Percentiles rank a stretch among this genome's conserved stretches.
Evolutionary conservation across 2,329 filamentous ascomycete species (phyloP).

Genomic region (Fusarium azukiicola): DNA sequence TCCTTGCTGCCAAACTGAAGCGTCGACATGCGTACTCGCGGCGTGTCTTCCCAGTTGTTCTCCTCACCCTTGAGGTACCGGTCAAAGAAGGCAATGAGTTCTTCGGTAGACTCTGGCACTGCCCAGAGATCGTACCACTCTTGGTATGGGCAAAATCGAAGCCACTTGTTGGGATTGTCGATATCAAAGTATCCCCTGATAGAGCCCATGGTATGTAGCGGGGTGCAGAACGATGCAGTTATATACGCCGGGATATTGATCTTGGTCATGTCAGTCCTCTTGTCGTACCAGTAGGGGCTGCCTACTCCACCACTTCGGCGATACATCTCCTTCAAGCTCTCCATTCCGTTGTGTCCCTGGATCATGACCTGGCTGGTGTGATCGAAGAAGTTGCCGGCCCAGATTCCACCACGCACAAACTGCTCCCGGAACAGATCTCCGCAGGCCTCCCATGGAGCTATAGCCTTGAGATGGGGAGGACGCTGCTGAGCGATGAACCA

Average conservation of each 20-base stretch:
- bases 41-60: slow-evolving; percentile 18
- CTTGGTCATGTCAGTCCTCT: not conserved
- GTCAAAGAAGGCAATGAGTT: slow-evolving; percentile 19
- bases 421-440: not conserved
- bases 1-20: slow-evolving; percentile 12
- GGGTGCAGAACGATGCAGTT: not conserved
- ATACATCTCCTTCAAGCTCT: not conserved
- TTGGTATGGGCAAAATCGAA: slow-evolving; percentile 3
- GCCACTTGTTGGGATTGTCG: not conserved
- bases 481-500: not conserved
- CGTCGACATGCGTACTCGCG: slow-evolving; percentile 12
- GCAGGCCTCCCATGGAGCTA: not conserved
- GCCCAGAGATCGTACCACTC: slow-evolving; percentile 33
- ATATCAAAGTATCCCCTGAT: not conserved
- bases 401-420: not conserved
- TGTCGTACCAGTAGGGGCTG: not conserved
- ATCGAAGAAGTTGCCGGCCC: not conserved
- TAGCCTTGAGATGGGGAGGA: not conserved
- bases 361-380: not conserved
- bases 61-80: slow-evolving; percentile 16
- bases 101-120: not conserved
- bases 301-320: not conserved
- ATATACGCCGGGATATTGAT: not conserved
- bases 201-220: not conserved
- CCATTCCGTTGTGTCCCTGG: not conserved